Percentiles rank a stretch among this genome's conserved stretches.
These are phyloP conservation scores for Cardamine resedifolia DNA, from an alignment of 345 rosid genomes.

Conservation along the genomic window DNA sequence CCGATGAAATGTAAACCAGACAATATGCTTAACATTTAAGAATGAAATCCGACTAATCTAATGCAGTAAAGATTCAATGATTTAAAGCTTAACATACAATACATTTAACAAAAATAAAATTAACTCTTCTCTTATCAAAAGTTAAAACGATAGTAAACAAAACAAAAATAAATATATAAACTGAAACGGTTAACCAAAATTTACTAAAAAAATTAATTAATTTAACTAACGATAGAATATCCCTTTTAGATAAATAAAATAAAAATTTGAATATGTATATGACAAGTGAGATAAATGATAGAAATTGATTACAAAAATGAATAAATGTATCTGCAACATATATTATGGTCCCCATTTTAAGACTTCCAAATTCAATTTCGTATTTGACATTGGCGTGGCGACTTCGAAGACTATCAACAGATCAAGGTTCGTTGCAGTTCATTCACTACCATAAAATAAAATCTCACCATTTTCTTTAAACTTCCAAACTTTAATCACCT, in stretches of 20 bases:
- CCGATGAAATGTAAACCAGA: neutral
- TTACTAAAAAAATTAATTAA: neutral
- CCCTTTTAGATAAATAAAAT: neutral
- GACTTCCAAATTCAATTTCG: conserved; percentile 1
- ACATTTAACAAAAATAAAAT: too few species aligned
- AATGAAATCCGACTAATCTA: too few species aligned
- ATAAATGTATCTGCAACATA: neutral
- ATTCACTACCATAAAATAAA: neutral
- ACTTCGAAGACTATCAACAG: neutral
- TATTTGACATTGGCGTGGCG: conserved; percentile 12
- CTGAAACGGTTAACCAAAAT: neutral
- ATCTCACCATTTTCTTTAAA: neutral
- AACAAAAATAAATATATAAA: too few species aligned
- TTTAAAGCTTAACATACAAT: neutral
- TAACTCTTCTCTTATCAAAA: too few species aligned
- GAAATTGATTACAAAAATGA: neutral
- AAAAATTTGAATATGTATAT: neutral
- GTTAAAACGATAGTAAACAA: too few species aligned
- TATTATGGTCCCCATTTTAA: conserved; percentile 8
- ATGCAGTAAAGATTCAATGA: neutral
- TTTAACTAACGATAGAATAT: neutral
- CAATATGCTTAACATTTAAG: neutral
- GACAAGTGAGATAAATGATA: neutral
- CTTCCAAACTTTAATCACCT: neutral
- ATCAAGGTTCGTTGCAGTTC: too few species aligned